phyloP scores from a whole-genome alignment of 352 stramenopile genomes.

The Stramenopiles sp. region DNA sequence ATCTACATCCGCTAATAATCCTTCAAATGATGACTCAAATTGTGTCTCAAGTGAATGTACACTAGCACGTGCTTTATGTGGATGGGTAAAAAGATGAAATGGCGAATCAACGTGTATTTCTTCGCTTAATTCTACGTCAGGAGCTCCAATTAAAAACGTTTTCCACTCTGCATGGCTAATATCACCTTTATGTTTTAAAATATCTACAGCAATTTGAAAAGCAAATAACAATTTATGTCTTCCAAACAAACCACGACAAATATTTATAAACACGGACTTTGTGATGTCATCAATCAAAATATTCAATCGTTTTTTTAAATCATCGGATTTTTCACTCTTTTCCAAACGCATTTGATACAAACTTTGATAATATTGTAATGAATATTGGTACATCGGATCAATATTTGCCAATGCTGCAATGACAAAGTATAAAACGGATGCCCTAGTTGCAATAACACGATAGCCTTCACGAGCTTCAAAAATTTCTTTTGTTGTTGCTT shows the following conservation, averaged over 20 bases:
- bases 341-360: constrained; percentile 67
- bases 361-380: constrained; percentile 74
- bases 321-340: constrained; percentile 46
- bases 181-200: constrained; percentile 42
- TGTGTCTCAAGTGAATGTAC: constrained; percentile 18
- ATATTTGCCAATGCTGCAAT: constrained; percentile 68
- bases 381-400: constrained; percentile 83
- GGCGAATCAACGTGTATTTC: background rate
- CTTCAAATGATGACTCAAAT: constrained; percentile 10
- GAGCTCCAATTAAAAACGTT: constrained; percentile 62
- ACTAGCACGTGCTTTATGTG: constrained; percentile 17
- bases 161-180: constrained; percentile 53
- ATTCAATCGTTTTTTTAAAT: constrained; percentile 46
- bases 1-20: constrained; percentile 29
- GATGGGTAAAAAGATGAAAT: background rate
- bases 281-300: constrained; percentile 75
- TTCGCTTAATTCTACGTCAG: background rate
- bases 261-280: constrained; percentile 71
- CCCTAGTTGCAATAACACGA: constrained; percentile 57
- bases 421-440: constrained; percentile 78
- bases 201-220: constrained; percentile 70
- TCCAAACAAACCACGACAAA: constrained; percentile 77
- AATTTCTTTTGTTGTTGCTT: constrained; percentile 65
- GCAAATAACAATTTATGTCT: constrained; percentile 82
- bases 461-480: constrained; percentile 68